Evolutionary conservation across 768 basidiomycete genomes (phyloP).

Genomic region (Boletus reticuloceps): DNA sequence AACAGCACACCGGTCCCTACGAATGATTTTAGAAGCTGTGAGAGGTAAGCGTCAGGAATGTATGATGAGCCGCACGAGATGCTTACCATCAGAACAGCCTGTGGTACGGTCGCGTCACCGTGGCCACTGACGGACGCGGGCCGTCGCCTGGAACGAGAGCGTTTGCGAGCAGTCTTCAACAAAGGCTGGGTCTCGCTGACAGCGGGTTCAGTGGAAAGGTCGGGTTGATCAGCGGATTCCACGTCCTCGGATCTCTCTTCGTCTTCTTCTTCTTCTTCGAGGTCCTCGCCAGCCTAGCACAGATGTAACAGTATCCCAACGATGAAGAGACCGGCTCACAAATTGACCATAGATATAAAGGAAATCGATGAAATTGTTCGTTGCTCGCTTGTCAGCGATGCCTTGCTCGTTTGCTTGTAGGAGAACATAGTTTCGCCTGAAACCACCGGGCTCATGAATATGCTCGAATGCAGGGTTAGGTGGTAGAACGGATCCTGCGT

Average conservation of each 20-base stretch:
- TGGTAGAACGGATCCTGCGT: conserved; percentile 49
- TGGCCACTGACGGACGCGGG: conserved; percentile 56
- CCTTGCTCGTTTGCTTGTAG: conserved; percentile 69
- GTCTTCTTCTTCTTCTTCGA: conserved; percentile 85
- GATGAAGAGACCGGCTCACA: conserved; percentile 47
- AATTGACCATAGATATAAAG: conserved; percentile 95
- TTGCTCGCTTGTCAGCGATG: conserved; percentile 55
- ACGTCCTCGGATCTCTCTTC: conserved; percentile 63
- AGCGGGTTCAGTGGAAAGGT: conserved; percentile 3
- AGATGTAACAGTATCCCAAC: neutral
- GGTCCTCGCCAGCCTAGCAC: conserved; percentile 81
- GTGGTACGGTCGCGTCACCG: conserved; percentile 87
- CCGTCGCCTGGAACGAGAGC: conserved; percentile 54
- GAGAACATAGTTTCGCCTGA: conserved; percentile 84
- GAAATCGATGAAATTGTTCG: conserved; percentile 92
- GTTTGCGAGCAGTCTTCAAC: conserved; percentile 42
- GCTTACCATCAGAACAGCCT: conserved; percentile 90
- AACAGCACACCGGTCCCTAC: conserved; percentile 96
- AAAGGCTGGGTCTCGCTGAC: conserved; percentile 56
- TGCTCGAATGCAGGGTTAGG: conserved; percentile 83
- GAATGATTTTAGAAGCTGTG: conserved; percentile 85
- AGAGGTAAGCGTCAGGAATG: neutral
- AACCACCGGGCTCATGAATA: conserved; percentile 94
- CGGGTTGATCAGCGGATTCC: conserved; percentile 38
- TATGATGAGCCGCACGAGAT: neutral